Conservation (phyloP, 768 basidiomycete species). For the Suillus paluster region DNA sequence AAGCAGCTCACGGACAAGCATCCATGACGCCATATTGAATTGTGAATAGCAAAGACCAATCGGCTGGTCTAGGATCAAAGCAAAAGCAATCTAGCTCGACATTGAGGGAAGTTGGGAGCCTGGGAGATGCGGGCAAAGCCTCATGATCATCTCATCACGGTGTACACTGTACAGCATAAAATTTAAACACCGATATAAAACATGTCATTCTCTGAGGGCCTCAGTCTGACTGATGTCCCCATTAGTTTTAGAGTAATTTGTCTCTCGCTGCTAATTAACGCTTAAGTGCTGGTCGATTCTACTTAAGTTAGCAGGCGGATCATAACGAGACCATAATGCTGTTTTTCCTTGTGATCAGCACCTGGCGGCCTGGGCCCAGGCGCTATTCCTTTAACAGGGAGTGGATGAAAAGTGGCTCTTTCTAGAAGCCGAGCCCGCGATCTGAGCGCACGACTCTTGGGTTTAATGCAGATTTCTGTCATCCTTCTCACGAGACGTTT, state of each 20-base stretch:
- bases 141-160: too few species aligned
- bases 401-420: background rate
- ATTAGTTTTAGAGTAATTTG: background rate
- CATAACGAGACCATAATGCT: too few species aligned
- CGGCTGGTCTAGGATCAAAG: background rate
- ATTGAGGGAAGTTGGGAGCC: too few species aligned
- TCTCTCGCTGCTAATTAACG: too few species aligned
- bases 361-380: background rate
- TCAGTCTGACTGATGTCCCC: background rate
- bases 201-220: background rate
- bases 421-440: background rate
- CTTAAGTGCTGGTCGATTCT: background rate
- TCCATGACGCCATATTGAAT: background rate
- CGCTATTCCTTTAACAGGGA: background rate
- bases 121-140: too few species aligned
- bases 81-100: too few species aligned
- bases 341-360: background rate
- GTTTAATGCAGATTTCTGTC: too few species aligned
- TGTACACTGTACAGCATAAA: too few species aligned
- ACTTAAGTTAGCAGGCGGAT: background rate
- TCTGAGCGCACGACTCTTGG: background rate
- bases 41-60: too few species aligned
- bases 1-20: background rate
- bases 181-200: background rate
- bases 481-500: background rate